phyloP scores from a whole-genome alignment of 2,329 filamentous ascomycete species.

The Pseudogymnoascus sp. region DNA sequence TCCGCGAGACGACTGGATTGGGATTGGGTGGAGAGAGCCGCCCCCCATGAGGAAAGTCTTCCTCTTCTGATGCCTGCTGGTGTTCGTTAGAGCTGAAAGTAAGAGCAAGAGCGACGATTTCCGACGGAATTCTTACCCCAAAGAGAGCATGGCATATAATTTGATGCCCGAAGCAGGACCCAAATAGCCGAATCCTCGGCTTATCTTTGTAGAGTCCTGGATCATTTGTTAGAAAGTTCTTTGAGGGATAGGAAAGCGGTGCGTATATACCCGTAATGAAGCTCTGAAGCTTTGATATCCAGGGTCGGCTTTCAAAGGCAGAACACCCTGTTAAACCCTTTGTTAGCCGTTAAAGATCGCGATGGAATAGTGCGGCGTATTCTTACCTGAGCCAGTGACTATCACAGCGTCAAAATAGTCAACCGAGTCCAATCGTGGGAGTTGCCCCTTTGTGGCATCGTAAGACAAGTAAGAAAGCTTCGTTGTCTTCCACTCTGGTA shows the following conservation, averaged over 20 bases:
- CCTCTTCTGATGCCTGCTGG: not conserved
- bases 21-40: not conserved
- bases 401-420: conserved; percentile 31
- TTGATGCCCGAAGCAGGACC: conserved; percentile 39
- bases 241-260: not conserved
- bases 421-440: not conserved
- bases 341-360: not conserved
- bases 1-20: conserved; percentile 13
- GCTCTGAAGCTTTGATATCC: conserved; percentile 14
- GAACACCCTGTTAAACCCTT: conserved; percentile 12
- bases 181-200: conserved; percentile 33
- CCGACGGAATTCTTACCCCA: not conserved
- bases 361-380: not conserved
- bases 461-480: no score
- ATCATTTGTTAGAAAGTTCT: not conserved
- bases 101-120: not conserved
- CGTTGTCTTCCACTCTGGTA: no score
- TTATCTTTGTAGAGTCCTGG: conserved; percentile 24
- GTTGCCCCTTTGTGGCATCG: not conserved
- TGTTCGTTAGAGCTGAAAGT: not conserved
- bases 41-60: not conserved
- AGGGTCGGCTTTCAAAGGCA: conserved; percentile 17
- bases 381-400: conserved; percentile 32
- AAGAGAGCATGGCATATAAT: conserved; percentile 34
- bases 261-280: conserved; percentile 26